phyloP scores from a whole-genome alignment of 768 basidiomycete genomes.

The Serendipita sp. region DNA sequence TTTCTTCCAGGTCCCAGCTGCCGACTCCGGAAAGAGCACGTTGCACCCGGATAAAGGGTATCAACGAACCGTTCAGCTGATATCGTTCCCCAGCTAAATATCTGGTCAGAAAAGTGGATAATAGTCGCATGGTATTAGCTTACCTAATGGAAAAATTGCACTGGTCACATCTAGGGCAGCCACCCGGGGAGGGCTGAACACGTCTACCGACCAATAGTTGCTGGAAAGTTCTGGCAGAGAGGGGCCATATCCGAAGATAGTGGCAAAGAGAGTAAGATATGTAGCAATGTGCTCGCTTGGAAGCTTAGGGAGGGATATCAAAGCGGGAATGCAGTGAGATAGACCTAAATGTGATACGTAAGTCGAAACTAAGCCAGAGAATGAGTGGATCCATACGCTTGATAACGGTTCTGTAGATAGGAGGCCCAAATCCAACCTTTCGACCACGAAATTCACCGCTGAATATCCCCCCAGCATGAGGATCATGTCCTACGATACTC shows the following conservation, averaged over 20 bases:
- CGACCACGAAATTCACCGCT: slow-evolving; percentile 33
- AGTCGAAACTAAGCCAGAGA: neutral
- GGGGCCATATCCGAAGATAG: neutral
- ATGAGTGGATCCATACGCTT: neutral
- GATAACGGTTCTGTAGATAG: neutral
- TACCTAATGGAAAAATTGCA: slow-evolving; percentile 5
- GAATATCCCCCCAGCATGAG: slow-evolving; percentile 45
- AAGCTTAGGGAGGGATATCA: neutral
- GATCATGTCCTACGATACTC: slow-evolving; percentile 43
- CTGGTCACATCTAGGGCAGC: neutral
- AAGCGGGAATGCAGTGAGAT: neutral
- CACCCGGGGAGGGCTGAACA: neutral
- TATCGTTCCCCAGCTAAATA: slow-evolving; percentile 2
- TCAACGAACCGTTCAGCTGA: slow-evolving; percentile 2
- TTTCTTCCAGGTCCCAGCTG: neutral
- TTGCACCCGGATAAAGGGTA: slow-evolving; percentile 4
- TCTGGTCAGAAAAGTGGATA: neutral
- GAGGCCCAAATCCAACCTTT: neutral
- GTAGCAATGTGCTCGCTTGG: neutral
- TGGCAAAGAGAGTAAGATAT: neutral
- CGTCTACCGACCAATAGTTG: slow-evolving; percentile 5
- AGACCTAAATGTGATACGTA: neutral
- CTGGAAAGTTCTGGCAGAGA: neutral
- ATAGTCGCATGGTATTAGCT: neutral
- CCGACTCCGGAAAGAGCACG: slow-evolving; percentile 14